Base-by-base conservation (phyloP, 202 grass and related monocot genomes). In the Panicum virgatum region DNA sequence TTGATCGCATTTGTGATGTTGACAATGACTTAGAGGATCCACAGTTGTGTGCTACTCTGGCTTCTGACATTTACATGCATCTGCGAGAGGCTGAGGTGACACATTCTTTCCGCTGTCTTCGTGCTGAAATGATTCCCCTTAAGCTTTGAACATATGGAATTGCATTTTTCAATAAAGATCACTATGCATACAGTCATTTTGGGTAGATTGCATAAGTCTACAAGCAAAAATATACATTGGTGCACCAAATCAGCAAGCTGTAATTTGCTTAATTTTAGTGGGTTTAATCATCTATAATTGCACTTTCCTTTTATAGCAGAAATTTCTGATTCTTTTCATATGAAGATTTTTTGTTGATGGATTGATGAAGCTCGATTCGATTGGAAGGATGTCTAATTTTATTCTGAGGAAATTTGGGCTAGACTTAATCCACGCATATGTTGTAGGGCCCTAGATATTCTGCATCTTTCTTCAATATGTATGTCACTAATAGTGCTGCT, bases 11-110 rank as follows among this genome's bases (percentile, higher is more conserved):
- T 71, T 85, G 90, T 74, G 75, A 91, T 80, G 84, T 91, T 73
- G 96, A 99, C 72, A 85, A 78, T 50, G 84, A 99, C 69, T 88
- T 62, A 0, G 44, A 89, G 69, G 89, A 99, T 78, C 89, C 96
- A 34, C 96, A 99, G 73, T 72, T 96, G 61, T 99, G 96, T 66
- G 87, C 93, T 23, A 91, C 96, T 83, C 85, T 98, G 62, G 96
- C 89, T 88, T 91, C 89, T 64, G 96, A 98, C 72, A 96, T 98
- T 16, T 98, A 98, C 71, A 93, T 73, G 69, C 96, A 99, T 76
- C 78, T 96, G 81, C 89, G 96, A 38, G 79, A 85, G 2, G 96
- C 96, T 79, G 96, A 99, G 96, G 96, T 99, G 67, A 66, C 10
- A 42, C 22, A 71, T 67, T 87, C 40, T 83, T 44, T 30, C 77